Base-by-base conservation (phyloP, 2,329 filamentous ascomycete species). In the Aspergillus sp. region DNA sequence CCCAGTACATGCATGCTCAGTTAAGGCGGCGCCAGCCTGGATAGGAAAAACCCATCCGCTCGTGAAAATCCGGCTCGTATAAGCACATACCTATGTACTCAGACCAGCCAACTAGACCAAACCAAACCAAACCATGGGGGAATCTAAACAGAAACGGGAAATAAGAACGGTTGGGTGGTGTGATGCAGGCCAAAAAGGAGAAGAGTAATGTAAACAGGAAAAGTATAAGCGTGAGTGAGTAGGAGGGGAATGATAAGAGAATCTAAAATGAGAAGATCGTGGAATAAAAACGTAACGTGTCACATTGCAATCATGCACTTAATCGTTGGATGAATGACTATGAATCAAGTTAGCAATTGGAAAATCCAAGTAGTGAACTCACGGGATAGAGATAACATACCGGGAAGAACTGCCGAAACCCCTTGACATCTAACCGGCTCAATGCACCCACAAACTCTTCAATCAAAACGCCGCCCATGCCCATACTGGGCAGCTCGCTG, bases 321-420 rank as follows among this genome's bases (percentile, higher is more conserved):
- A 71, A 64, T 56, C 68, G 67, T 58, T 71, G 68, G 56, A 71
- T 70, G 55, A 71, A 71, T 47, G 66, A 64, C 67, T 70, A 45
- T 27, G 27, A 28, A 1, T 3, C 36, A 12, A 55, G 51, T 49
- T 26, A 40, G 10, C 42, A 32, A n/a, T 6, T 12, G 5, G 7
- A 5, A 32, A 28, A n/a, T 12, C 19, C 4, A 10, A 38, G 1
- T 3, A 47, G 8, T 12, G 3, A 3, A 28, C 26, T 7, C 32
- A 28, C 8, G 8, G 8, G 30, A 9, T 32, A 9, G n/a, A 30
- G 19, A 5, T 9, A 42, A 53, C 63, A 46, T 64, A 71, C 68
- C 52, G 72, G 68, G 58, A 75, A 74, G 62, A 73, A 75, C 48
- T 66, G 62, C 55, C 71, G 69, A 62, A 73, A 75, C 30, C 63